Evolutionary conservation across 2,329 filamentous ascomycete genomes (phyloP).

Genomic region (Penicillium sp.): DNA sequence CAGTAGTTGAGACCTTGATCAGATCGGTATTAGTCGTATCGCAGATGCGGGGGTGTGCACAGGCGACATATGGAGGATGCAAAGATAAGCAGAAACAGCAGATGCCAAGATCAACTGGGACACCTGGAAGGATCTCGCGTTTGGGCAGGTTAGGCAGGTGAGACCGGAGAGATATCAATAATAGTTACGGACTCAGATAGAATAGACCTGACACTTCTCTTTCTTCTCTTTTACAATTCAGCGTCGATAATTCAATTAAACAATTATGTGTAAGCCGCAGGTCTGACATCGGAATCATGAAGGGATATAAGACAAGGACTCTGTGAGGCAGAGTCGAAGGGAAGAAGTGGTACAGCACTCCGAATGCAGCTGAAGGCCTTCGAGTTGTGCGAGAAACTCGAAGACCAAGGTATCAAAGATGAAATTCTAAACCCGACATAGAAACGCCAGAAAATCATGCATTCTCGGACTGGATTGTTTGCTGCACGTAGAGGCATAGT

Average conservation of each 20-base stretch:
- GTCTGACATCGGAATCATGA: slow-evolving; percentile 22
- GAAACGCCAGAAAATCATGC: slow-evolving; percentile 34
- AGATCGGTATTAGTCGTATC: neutral
- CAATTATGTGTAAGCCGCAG: slow-evolving; percentile 30
- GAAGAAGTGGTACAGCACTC: slow-evolving; percentile 21
- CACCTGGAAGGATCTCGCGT: neutral
- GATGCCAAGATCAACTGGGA: neutral
- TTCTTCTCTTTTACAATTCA: slow-evolving; percentile 1
- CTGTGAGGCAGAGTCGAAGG: slow-evolving; percentile 22
- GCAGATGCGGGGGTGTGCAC: neutral
- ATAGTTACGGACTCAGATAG: neutral
- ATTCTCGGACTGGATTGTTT: slow-evolving; percentile 45
- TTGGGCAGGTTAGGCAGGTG: neutral
- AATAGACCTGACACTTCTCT: neutral
- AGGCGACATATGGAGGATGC: neutral
- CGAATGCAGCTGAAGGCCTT: slow-evolving; percentile 20
- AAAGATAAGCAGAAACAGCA: slow-evolving; percentile 5
- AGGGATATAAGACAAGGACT: slow-evolving; percentile 36
- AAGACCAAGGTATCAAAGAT: slow-evolving; percentile 28
- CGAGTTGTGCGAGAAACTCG: slow-evolving; percentile 11
- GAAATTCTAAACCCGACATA: slow-evolving; percentile 30
- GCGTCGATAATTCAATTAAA: slow-evolving; percentile 25
- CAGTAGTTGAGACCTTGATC: neutral
- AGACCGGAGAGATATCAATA: neutral
- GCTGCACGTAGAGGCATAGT: slow-evolving; percentile 22